These are phyloP conservation scores for Polytrichum formosum DNA, from an alignment of 225 moss, liverwort and hornwort genomes.

Conservation along the genomic window DNA sequence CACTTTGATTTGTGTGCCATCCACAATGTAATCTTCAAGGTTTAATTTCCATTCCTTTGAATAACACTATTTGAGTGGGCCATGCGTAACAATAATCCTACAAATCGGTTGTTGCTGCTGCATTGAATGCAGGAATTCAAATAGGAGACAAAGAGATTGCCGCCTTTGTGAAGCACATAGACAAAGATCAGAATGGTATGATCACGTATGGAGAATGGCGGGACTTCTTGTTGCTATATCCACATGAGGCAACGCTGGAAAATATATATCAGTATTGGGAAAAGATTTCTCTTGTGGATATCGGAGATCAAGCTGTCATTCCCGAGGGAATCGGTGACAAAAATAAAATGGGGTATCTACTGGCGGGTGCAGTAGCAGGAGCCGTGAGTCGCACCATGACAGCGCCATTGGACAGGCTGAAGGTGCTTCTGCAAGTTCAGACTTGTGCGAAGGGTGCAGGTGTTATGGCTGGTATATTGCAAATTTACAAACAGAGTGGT, in stretches of 20 bases:
- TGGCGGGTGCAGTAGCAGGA: slow-evolving; percentile 96
- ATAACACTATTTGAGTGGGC: too few species aligned
- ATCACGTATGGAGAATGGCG: slow-evolving; percentile 69
- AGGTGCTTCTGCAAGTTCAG: slow-evolving; percentile 94
- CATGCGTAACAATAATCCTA: too few species aligned
- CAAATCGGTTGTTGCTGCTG: not conserved
- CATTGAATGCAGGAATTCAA: slow-evolving; percentile 45
- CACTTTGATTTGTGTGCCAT: too few species aligned
- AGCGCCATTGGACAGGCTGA: slow-evolving; percentile 93
- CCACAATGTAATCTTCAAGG: too few species aligned
- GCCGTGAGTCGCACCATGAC: slow-evolving; percentile 90
- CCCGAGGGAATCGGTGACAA: slow-evolving; percentile 93
- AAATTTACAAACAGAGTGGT: slow-evolving; percentile 82
- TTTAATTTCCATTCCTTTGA: too few species aligned
- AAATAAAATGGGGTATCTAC: slow-evolving; percentile 65
- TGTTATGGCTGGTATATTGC: slow-evolving; percentile 65
- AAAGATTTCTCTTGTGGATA: slow-evolving; percentile 71
- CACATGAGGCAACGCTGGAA: slow-evolving; percentile 47
- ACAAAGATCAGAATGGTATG: slow-evolving; percentile 58
- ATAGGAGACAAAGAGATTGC: slow-evolving; percentile 41
- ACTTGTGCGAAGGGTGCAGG: slow-evolving; percentile 53
- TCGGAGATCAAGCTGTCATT: slow-evolving; percentile 91
- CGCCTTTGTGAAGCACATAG: slow-evolving; percentile 54
- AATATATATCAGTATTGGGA: slow-evolving; percentile 68
- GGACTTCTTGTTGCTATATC: slow-evolving; percentile 53